Evolutionary conservation across 2,329 filamentous ascomycete genomes (phyloP), one percentile per base, ranked within the genome.

Genomic region (Trichoderma sp.): DNA sequence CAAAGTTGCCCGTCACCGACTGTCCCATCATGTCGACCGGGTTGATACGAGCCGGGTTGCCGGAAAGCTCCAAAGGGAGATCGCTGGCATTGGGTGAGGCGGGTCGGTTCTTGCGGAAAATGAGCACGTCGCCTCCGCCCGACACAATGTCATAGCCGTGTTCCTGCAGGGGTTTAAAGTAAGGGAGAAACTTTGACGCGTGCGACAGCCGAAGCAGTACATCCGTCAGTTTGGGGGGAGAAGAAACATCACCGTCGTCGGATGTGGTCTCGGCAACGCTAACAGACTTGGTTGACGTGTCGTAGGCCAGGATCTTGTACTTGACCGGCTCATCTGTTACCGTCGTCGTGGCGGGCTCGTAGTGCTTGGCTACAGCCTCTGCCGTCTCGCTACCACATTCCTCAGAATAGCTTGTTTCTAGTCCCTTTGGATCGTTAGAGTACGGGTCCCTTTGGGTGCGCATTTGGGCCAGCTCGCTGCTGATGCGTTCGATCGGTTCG

Each of bases 281-380:
- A 72, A 92, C 81, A 13, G 79, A 80, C 71, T 89, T 83, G 71
- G 84, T 87, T 9, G 80, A 80, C 1, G 86, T 80, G 71, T 92
- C 87, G 72, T 89, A 91, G 2, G 87, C 89, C 6, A 92, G 81
- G 37, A 92, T 84, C 74, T 87, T 91, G 80, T 91, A 92, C 3
- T 69, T 67, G 2, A 67, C 64, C 8, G 71, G 61, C 6, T 71
- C 68, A 8, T 54, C 50, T 48, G 65, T 50, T 59, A 37, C 25
- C 22, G 50, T 42, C 9, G 66, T 37, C 19, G 32, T 9, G 32
- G 37, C 48, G 54, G 69, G 53, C 39, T 53, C 64, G 52, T 75
- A 73, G 39, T 78, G 76, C 34, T 78, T 82, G 17, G 77, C 76
- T 65, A 77, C 77, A 0, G 77, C 71, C 12, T 81, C 79, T 73